A percentile compares a stretch with the other conserved stretches of the same genome.
phyloP scores from a whole-genome alignment of 257 asterid species.

The Solanum sejunctum region DNA sequence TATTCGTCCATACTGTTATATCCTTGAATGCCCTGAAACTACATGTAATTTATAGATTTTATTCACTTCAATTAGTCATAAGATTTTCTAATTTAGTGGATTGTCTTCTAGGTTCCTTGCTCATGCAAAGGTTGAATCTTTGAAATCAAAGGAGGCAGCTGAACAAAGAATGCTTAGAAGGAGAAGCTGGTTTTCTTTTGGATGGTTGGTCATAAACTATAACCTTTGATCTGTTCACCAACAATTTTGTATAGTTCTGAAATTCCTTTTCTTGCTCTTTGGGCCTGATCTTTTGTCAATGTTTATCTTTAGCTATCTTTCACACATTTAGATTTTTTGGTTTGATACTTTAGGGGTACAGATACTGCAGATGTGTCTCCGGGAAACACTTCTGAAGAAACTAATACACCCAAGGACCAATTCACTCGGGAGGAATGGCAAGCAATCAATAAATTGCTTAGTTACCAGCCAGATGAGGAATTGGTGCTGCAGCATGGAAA shows the following conservation, averaged over 20 bases:
- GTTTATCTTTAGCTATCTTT: neutral
- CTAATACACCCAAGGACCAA: slow-evolving; percentile 58
- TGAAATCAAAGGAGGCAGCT: slow-evolving; percentile 94
- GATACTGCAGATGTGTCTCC: slow-evolving; percentile 47
- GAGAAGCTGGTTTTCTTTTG: slow-evolving; percentile 80
- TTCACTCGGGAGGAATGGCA: slow-evolving; percentile 97
- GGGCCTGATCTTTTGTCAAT: neutral
- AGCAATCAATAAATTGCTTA: slow-evolving; percentile 82
- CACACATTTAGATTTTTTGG: neutral
- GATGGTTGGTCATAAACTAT: slow-evolving; percentile 48
- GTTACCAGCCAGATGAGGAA: slow-evolving; percentile 92
- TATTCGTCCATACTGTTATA: neutral
- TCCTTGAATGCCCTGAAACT: neutral
- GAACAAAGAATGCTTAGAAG: slow-evolving; percentile 62
- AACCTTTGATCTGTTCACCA: neutral
- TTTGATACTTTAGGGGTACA: slow-evolving; percentile 47
- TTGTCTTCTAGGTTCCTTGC: slow-evolving; percentile 77
- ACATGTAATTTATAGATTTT: neutral
- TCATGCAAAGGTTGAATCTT: slow-evolving; percentile 91
- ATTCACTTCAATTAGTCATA: neutral
- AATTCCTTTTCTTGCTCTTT: neutral
- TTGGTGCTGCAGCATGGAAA: slow-evolving; percentile 46
- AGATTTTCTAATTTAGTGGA: neutral
- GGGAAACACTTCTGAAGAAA: slow-evolving; percentile 38
- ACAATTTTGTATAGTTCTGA: neutral